phyloP scores from a whole-genome alignment of 352 stramenopile genomes.

The Phytopythium cucurbitacearum region DNA sequence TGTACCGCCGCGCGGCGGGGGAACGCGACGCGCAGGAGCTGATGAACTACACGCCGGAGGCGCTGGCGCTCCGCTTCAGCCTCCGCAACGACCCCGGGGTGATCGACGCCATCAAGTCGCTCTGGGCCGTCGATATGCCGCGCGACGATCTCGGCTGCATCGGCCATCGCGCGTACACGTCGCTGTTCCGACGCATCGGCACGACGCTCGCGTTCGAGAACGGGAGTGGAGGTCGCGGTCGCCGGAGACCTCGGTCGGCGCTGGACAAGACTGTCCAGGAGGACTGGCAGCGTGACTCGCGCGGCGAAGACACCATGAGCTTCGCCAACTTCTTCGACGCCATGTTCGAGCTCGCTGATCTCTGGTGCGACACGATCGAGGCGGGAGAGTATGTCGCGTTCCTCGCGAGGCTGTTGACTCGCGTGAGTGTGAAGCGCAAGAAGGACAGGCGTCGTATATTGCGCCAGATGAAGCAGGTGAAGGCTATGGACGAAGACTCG shows the following conservation, averaged over 20 bases:
- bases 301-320: conserved; percentile 49
- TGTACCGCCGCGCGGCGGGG: conserved; percentile 42
- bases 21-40: conserved; percentile 49
- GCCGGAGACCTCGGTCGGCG: conserved; percentile 13
- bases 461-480: conserved; percentile 38
- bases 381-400: conserved; percentile 61
- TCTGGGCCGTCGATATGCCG: conserved; percentile 57
- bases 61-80: conserved; percentile 56
- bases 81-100: conserved; percentile 50
- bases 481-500: conserved; percentile 40
- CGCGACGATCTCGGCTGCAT: conserved; percentile 59
- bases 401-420: conserved; percentile 27
- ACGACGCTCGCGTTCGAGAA: conserved; percentile 44
- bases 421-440: conserved; percentile 30
- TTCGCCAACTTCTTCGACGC: conserved; percentile 71
- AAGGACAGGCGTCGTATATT: conserved; percentile 25
- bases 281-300: conserved; percentile 62
- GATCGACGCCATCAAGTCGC: conserved; percentile 38
- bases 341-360: conserved; percentile 65
- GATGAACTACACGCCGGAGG: conserved; percentile 67
- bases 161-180: conserved; percentile 39
- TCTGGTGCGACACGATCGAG: conserved; percentile 74
- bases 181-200: conserved; percentile 55
- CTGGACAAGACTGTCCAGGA: conserved; percentile 49
- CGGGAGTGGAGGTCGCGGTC: conserved; percentile 4